phyloP scores from a whole-genome alignment of 2,329 filamentous ascomycete species.

The Fusarium ramigenum region DNA sequence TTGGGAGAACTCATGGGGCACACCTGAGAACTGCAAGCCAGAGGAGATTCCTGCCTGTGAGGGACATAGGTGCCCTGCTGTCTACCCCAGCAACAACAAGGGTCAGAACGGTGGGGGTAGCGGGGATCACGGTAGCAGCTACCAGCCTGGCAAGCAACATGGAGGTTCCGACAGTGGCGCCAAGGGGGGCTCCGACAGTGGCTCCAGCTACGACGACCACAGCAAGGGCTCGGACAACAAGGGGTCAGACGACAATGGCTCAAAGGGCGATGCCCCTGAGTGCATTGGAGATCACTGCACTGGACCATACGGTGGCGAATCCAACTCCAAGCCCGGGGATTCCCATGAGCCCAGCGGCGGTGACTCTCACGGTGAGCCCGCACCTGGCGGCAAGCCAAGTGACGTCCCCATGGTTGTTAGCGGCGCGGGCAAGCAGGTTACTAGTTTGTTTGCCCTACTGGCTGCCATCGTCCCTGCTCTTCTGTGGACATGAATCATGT shows the following conservation, averaged over 20 bases:
- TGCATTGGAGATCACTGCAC: background rate
- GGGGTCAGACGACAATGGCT: background rate
- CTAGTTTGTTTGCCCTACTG: conserved; percentile 25
- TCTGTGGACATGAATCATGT: conserved; percentile 4
- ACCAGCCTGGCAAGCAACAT: background rate
- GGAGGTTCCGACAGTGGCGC: background rate
- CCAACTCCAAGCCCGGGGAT: background rate
- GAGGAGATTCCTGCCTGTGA: background rate
- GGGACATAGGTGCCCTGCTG: background rate
- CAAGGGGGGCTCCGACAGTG: background rate
- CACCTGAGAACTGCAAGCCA: conserved; percentile 1
- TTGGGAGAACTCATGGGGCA: conserved; percentile 21
- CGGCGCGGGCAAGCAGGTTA: conserved; percentile 27
- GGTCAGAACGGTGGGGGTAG: background rate
- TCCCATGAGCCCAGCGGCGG: background rate
- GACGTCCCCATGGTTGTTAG: conserved; percentile 21
- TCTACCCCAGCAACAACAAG: background rate
- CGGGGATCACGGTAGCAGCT: background rate
- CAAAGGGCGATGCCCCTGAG: background rate
- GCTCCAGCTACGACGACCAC: background rate
- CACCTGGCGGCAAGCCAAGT: background rate
- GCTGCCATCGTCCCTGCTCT: conserved; percentile 22
- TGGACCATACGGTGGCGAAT: background rate
- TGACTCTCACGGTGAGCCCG: background rate
- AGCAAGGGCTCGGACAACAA: background rate